A percentile compares a stretch with the other conserved stretches of the same genome.
Conservation (phyloP, 139 green algal genomes). For the Diplosphaera chodatii region DNA sequence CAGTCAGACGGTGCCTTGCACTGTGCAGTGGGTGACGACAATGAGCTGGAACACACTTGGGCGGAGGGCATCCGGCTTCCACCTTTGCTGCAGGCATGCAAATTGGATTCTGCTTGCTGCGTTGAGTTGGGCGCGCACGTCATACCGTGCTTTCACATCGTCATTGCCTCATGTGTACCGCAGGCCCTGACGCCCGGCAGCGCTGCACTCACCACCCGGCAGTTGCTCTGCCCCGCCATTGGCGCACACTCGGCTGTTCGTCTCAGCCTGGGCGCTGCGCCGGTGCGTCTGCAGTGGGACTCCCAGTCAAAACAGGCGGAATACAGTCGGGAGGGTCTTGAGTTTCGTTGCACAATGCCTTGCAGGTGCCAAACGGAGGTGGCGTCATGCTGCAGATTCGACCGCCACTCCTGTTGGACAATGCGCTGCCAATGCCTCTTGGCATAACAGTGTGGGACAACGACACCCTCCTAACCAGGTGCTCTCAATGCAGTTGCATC, state of each 20-base stretch:
- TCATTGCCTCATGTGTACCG: not conserved
- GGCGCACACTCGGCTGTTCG: not conserved
- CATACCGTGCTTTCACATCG: no score
- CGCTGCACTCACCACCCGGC: not conserved
- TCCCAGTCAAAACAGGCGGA: not conserved
- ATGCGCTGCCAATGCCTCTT: slow-evolving; percentile 48
- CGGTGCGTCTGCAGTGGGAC: not conserved
- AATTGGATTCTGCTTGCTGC: no score
- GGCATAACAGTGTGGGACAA: slow-evolving; percentile 9
- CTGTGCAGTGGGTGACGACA: not conserved
- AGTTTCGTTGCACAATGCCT: no score
- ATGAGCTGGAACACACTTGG: not conserved
- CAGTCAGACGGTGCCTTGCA: not conserved
- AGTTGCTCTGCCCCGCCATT: not conserved
- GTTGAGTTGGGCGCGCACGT: no score
- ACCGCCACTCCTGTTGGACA: slow-evolving; percentile 45
- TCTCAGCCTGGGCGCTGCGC: not conserved
- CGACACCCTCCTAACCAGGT: not conserved
- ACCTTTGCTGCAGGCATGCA: slow-evolving; percentile 14
- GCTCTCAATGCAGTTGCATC: no score
- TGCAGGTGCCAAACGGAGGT: not conserved
- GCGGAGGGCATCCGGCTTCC: slow-evolving; percentile 19
- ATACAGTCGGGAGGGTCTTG: not conserved
- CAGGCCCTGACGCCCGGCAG: not conserved
- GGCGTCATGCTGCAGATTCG: slow-evolving; percentile 12